Evolutionary conservation across 2,329 filamentous ascomycete genomes (phyloP).

Genomic region (Fusarium sp.): DNA sequence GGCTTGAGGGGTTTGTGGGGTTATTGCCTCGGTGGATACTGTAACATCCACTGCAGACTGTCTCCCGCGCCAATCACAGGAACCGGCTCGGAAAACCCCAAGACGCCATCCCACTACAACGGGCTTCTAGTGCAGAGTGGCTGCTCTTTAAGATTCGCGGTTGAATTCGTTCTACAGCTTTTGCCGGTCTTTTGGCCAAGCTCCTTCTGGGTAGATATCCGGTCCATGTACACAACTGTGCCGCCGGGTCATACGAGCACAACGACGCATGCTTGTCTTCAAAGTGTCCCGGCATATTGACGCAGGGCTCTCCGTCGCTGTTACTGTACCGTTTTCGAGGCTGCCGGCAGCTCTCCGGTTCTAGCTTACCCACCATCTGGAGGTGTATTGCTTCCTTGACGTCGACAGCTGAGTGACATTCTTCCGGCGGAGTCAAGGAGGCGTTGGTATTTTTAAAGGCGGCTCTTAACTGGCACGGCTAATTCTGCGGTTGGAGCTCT

Average conservation of each 20-base stretch:
- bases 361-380: conserved; percentile 32
- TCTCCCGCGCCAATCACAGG: conserved; percentile 51
- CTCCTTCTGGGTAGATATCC: conserved; percentile 36
- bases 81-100: conserved; percentile 26
- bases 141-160: conserved; percentile 36
- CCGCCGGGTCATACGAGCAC: conserved; percentile 9
- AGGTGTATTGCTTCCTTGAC: conserved; percentile 14
- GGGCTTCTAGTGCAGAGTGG: conserved; percentile 36
- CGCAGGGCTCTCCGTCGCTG: conserved; percentile 14
- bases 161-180: conserved; percentile 34
- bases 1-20: conserved; percentile 47
- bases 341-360: conserved; percentile 38
- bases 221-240: conserved; percentile 10
- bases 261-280: conserved; percentile 18
- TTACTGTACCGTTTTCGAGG: conserved; percentile 4
- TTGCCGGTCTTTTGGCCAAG: conserved; percentile 32
- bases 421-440: conserved; percentile 40
- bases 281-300: conserved; percentile 29
- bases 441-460: conserved; percentile 29
- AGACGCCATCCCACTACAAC: conserved; percentile 43
- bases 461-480: conserved; percentile 49
- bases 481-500: conserved; percentile 36
- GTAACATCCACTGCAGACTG: conserved; percentile 43
- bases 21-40: conserved; percentile 42
- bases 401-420: conserved; percentile 35